A percentile compares a stretch with the other conserved stretches of the same genome.
Evolutionary conservation across 176 grass and related monocot species (phyloP).

Genomic region (Cymbopogon citratus): DNA sequence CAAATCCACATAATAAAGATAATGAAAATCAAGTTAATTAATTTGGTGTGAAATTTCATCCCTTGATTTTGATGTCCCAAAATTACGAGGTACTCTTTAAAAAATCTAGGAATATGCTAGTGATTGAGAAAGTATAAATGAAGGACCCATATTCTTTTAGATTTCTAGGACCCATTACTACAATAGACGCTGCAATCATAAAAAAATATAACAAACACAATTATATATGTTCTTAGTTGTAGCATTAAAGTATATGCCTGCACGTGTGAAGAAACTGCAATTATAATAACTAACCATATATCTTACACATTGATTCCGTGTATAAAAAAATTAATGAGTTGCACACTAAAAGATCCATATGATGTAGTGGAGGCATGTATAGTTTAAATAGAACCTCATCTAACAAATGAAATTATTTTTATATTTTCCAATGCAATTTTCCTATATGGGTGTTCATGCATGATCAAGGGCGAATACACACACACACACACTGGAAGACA

Average conservation of each 20-base stretch:
- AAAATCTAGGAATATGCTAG: not conserved
- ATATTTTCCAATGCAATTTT: not conserved
- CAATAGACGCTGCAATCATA: not conserved
- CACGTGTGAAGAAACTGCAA: not conserved
- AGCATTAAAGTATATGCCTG: not conserved
- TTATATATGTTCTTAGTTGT: not conserved
- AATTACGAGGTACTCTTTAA: too few relatives aligned
- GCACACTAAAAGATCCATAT: not conserved
- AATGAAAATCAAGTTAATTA: not conserved
- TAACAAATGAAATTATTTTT: not conserved
- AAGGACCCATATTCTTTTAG: not conserved
- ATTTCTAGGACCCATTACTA: not conserved
- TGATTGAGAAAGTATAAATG: not conserved
- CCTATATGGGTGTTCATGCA: not conserved
- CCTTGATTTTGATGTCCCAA: not conserved
- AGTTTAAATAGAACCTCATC: not conserved
- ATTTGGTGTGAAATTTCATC: not conserved
- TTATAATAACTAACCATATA: not conserved
- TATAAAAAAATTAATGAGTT: not conserved
- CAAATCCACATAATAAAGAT: not conserved
- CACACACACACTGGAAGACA: not conserved
- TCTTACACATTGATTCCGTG: not conserved
- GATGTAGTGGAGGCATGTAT: not conserved
- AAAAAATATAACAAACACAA: not conserved
- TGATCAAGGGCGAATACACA: not conserved